phyloP scores from a whole-genome alignment of 2,329 filamentous ascomycete genomes.

The Claviceps citrina region DNA sequence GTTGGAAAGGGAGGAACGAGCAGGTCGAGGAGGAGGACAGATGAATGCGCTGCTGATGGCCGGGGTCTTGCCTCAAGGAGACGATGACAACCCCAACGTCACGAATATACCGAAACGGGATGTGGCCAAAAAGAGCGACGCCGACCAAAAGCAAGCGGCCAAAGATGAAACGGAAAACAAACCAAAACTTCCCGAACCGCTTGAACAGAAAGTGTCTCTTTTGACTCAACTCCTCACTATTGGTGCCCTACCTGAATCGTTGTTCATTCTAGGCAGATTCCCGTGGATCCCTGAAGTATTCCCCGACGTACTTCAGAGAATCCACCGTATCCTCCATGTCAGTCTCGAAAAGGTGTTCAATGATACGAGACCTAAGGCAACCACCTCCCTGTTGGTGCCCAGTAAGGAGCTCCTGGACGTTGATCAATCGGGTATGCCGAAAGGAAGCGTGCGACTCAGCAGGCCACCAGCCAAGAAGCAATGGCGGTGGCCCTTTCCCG shows the following conservation, averaged over 20 bases:
- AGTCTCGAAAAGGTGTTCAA: slow-evolving; percentile 60
- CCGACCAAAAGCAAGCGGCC: slow-evolving; percentile 31
- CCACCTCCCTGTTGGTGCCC: slow-evolving; percentile 19
- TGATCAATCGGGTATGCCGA: slow-evolving; percentile 53
- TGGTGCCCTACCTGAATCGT: slow-evolving; percentile 78
- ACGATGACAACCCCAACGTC: slow-evolving; percentile 52
- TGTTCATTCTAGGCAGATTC: slow-evolving; percentile 84
- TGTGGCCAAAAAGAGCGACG: slow-evolving; percentile 32
- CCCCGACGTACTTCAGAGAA: slow-evolving; percentile 60
- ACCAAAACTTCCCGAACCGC: slow-evolving; percentile 49
- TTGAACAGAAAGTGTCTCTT: slow-evolving; percentile 76
- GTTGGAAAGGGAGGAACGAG: slow-evolving; percentile 61
- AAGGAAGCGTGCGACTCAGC: slow-evolving; percentile 50
- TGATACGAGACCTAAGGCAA: slow-evolving; percentile 25
- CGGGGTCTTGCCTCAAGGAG: slow-evolving; percentile 51
- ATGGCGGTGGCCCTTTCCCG: slow-evolving; percentile 71
- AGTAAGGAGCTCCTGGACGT: slow-evolving; percentile 30
- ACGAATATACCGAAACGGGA: slow-evolving; percentile 34
- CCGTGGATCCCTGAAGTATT: slow-evolving; percentile 83
- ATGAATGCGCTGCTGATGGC: slow-evolving; percentile 79
- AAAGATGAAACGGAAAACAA: slow-evolving; percentile 32
- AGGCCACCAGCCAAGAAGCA: slow-evolving; percentile 48
- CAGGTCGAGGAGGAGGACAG: slow-evolving; percentile 52
- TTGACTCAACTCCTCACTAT: slow-evolving; percentile 77
- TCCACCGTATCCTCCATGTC: slow-evolving; percentile 75